Base-by-base conservation (phyloP, 2,329 filamentous ascomycete species). In the Colletotrichum tropicicola region DNA sequence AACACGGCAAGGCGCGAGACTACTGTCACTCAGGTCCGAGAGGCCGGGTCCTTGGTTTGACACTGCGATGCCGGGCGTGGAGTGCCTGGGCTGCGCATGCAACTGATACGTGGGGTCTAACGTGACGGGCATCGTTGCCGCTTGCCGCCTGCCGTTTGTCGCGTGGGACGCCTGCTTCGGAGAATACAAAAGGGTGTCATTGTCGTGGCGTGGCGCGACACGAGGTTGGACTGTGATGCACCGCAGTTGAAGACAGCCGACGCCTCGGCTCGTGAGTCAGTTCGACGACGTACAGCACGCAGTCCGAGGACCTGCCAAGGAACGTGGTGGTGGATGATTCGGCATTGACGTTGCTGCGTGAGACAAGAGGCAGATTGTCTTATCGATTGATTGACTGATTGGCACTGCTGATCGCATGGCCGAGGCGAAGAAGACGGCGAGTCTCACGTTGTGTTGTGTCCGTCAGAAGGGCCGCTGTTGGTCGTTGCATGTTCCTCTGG, bases 61-160 rank as follows among this genome's bases (percentile, higher is more conserved):
- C 55, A 15, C 59, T 59, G 39, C 30, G 47, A 47, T 39, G 47
- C 47, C 23, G 47, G 27, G 19, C 41, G 48, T 23, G 30, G 32
- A 37, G 52, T 47, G 25, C 39, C 39, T 23, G 30, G 32, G 28
- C 43, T 47, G 25, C 39, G 47, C 48, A 65, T 65, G 48, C 43
- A 55, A 48, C 56, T 60, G 61, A 65, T 54, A 54, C 60, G 41
- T 54, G 44, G 44, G 35, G 44, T 54, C 61, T 35, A 65, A 65
- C 61, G 61, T 54, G 44, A 54, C 56, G 61, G 56, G 48, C 56
- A 55, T 49, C 43, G 32, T 23, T 23, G n/a, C n/a, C 28, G 27
- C 12, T 56, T 35, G 52, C 59, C 45, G 59, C 39, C 57, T 53
- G 5, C 39, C 55, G 60, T 47, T 32, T 21, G 41, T 37, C 51